Percentiles rank a stretch among this genome's conserved stretches.
phyloP scores from a whole-genome alignment of 2,329 filamentous ascomycete genomes.

The Cladobotryum mycophilum region DNA sequence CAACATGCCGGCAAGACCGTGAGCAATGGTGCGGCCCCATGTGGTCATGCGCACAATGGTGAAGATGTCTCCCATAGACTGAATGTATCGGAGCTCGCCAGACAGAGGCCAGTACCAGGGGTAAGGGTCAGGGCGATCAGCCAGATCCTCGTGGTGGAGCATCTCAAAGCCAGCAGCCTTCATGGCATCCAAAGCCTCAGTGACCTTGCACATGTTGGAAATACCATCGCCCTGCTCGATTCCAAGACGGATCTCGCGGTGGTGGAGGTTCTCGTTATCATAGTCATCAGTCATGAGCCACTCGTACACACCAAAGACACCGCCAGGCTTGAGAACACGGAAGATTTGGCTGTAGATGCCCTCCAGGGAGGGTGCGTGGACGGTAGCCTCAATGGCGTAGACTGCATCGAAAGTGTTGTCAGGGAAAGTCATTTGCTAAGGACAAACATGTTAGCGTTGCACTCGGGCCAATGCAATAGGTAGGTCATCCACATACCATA shows the following conservation, averaged over 20 bases:
- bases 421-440: slow-evolving; percentile 71
- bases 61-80: slow-evolving; percentile 70
- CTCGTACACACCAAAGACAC: slow-evolving; percentile 89
- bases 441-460: background rate
- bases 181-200: slow-evolving; percentile 72
- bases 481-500: slow-evolving; percentile 48
- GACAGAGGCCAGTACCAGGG: slow-evolving; percentile 14
- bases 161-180: slow-evolving; percentile 78
- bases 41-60: slow-evolving; percentile 87
- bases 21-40: slow-evolving; percentile 66
- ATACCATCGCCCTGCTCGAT: slow-evolving; percentile 93
- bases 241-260: slow-evolving; percentile 79
- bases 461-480: background rate
- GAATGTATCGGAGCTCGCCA: slow-evolving; percentile 69
- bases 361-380: slow-evolving; percentile 79
- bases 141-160: slow-evolving; percentile 51
- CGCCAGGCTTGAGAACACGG: slow-evolving; percentile 89
- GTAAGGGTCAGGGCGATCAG: slow-evolving; percentile 30
- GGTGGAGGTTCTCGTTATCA: slow-evolving; percentile 74
- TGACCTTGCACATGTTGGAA: slow-evolving; percentile 84
- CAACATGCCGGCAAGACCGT: slow-evolving; percentile 69
- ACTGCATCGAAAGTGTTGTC: slow-evolving; percentile 86
- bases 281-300: slow-evolving; percentile 97
- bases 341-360: slow-evolving; percentile 89
- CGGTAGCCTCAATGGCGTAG: slow-evolving; percentile 91